Conservation (phyloP, 495 filamentous ascomycete genomes). For the Xanthoparmelia taractica region DNA sequence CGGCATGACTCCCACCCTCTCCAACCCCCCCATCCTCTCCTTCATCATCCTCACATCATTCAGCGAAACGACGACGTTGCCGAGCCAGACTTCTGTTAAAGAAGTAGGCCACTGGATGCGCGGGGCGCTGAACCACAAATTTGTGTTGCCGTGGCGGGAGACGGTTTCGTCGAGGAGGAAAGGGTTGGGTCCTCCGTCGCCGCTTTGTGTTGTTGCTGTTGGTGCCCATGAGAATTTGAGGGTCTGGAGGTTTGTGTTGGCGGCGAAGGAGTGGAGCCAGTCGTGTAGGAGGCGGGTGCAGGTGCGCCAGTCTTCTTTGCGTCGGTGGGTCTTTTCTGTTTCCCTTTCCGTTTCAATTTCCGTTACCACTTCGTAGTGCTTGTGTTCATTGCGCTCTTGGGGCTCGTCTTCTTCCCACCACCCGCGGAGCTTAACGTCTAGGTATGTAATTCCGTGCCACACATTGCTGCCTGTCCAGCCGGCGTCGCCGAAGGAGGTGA, state of each 20-base stretch:
- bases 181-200: background rate
- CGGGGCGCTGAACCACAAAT: constrained; percentile 2
- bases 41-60: background rate
- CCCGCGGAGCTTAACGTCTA: constrained; percentile 6
- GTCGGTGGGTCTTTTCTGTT: background rate
- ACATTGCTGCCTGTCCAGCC: background rate
- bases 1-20: background rate
- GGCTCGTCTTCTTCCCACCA: background rate
- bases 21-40: background rate
- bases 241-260: background rate
- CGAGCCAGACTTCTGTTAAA: background rate
- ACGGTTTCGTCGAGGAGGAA: background rate
- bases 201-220: too few species aligned
- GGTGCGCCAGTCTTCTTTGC: constrained; percentile 8
- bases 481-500: constrained; percentile 9
- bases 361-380: too few species aligned
- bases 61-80: background rate
- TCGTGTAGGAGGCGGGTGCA: constrained; percentile 19
- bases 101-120: background rate
- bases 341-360: background rate
- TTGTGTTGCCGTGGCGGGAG: background rate
- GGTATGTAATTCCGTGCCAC: constrained; percentile 14
- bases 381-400: too few species aligned
- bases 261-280: constrained; percentile 14
- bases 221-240: constrained; percentile 18